These are phyloP conservation scores for Macrolepiota albuminosa DNA, from an alignment of 768 basidiomycete genomes.

Conservation along the genomic window DNA sequence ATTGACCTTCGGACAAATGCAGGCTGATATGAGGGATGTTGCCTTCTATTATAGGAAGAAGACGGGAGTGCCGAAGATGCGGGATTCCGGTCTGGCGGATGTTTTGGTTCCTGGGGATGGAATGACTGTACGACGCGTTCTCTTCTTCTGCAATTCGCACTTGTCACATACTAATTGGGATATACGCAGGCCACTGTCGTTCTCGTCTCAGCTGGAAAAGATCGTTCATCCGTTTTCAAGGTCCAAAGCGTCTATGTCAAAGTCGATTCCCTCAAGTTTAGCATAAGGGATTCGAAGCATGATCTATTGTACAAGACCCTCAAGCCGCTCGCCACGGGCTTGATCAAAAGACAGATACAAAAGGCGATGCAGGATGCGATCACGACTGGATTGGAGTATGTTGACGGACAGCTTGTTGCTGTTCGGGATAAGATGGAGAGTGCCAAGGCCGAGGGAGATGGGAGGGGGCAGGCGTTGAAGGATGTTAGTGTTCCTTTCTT, in stretches of 20 bases:
- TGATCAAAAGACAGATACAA: slow-evolving; percentile 73
- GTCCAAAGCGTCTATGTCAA: slow-evolving; percentile 72
- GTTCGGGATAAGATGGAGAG: slow-evolving; percentile 78
- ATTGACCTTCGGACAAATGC: slow-evolving; percentile 77
- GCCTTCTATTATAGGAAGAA: slow-evolving; percentile 90
- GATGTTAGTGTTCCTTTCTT: slow-evolving; percentile 34
- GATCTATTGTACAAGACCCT: slow-evolving; percentile 84
- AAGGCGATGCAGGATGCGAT: slow-evolving; percentile 61
- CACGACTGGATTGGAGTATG: slow-evolving; percentile 75
- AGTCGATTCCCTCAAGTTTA: slow-evolving; percentile 84
- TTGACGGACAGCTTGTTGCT: slow-evolving; percentile 86
- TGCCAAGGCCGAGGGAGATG: slow-evolving; percentile 35
- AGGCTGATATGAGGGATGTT: slow-evolving; percentile 91
- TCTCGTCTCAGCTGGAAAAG: slow-evolving; percentile 56
- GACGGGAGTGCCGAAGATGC: slow-evolving; percentile 74
- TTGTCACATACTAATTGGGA: not conserved
- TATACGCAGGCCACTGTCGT: slow-evolving; percentile 48
- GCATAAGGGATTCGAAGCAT: slow-evolving; percentile 89
- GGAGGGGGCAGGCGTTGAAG: slow-evolving; percentile 47
- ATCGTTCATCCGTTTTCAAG: slow-evolving; percentile 66
- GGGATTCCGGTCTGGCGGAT: slow-evolving; percentile 82
- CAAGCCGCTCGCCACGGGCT: slow-evolving; percentile 68
- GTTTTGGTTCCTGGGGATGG: slow-evolving; percentile 83
- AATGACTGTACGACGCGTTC: slow-evolving; percentile 47
- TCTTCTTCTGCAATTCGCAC: not conserved